Evolutionary conservation across 345 rosid species (phyloP), one percentile per base, ranked within the genome.

Genomic region (Corymbia maculata): DNA sequence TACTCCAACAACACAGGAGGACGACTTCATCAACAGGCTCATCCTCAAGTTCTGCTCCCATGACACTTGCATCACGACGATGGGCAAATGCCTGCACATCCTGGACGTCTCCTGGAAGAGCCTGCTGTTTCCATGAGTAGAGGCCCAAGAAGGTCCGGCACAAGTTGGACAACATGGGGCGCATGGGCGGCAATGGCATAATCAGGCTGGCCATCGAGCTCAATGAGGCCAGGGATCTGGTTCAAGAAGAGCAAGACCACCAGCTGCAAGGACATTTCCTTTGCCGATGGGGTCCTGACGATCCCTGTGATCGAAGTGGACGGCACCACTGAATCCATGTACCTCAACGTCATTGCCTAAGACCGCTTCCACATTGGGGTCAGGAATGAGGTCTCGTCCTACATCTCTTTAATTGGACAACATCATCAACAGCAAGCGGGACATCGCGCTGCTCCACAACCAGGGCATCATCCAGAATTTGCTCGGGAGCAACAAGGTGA

Each of bases 401-500:
- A 89, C 45, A 87, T 94, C 22, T 90, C 87, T 91, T 92, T 86
- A 92, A 36, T 36, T 90, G 93, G 93, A 93, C 61, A 90, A 87
- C 36, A 86, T 92, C 84, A 91, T 94, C 6, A 92, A 92, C 86
- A 92, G 8, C 11, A 92, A 88, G 75, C 85, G 87, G n/a, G 95
- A 94, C 52, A 93, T 94, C 2, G 90, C 91, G 6, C 85, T 93
- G 47, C 87, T 92, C 24, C 90, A 90, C 86, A 87, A 89, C 1
- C 87, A 30, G 15, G 93, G 96, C 87, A 92, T 94, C 68, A 90
- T 93, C 52, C 91, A 89, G 84, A 93, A 91, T 53, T 93, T 90
- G 1, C 50, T 92, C 4, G 94, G 94, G 55, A 91, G 93, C 75
- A 92, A 92, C 90, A 91, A 92, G 85, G 94, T 89, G 0, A 92